Evolutionary conservation across 495 filamentous ascomycete species (phyloP).

Genomic region (Articulospora tetracladia): DNA sequence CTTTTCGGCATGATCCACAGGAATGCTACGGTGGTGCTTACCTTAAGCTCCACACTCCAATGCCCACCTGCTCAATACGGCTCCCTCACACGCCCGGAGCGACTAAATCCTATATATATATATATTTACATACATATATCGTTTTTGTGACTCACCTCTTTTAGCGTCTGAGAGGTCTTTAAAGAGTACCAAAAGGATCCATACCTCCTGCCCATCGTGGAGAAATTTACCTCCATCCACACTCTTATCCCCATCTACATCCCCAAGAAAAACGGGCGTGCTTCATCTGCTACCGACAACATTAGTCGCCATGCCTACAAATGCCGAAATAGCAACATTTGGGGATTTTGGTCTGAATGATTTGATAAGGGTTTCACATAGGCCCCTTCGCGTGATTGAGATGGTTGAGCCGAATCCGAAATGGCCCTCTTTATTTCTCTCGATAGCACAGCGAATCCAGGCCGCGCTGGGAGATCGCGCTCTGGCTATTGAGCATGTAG

Average conservation of each 20-base stretch:
- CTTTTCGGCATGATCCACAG: too few relatives aligned
- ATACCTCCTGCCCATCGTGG: not conserved
- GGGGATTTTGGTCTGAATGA: not conserved
- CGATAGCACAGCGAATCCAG: not conserved
- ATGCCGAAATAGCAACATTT: not conserved
- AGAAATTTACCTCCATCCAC: not conserved
- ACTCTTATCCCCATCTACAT: not conserved
- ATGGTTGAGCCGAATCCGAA: conserved; percentile 4
- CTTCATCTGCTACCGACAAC: not conserved
- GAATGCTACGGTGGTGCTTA: too few relatives aligned
- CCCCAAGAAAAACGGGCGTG: too few relatives aligned
- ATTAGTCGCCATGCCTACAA: not conserved
- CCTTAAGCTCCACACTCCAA: too few relatives aligned
- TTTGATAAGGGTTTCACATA: not conserved
- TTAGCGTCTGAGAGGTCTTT: not conserved
- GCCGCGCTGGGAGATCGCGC: not conserved
- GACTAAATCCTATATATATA: too few relatives aligned
- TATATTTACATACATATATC: not conserved
- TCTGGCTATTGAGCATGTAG: conserved; percentile 30
- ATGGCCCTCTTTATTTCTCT: not conserved
- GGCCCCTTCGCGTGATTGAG: not conserved
- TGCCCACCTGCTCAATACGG: too few relatives aligned
- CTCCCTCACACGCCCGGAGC: too few relatives aligned
- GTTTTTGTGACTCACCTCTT: not conserved
- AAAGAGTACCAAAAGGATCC: not conserved